A percentile compares a stretch with the other conserved stretches of the same genome.
Conservation (phyloP, 495 filamentous ascomycete species). For the Podospora bellae-mahoneyi region DNA sequence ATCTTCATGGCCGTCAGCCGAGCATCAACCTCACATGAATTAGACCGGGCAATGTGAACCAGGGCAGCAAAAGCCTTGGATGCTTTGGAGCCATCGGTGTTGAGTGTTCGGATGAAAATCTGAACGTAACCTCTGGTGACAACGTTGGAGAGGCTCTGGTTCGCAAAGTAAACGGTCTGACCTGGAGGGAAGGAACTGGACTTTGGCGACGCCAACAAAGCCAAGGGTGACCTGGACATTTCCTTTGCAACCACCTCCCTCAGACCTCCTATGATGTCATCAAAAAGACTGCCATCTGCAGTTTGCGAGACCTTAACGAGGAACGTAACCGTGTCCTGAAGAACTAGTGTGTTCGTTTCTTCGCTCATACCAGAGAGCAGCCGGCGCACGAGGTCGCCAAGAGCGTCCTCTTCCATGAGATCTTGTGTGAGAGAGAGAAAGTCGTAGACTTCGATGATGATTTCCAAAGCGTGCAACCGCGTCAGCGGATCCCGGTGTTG, state of each 20-base stretch:
- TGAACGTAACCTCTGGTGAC: constrained; percentile 54
- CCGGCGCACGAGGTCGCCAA: constrained; percentile 42
- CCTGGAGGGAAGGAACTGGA: constrained; percentile 14
- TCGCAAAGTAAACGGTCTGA: constrained; percentile 25
- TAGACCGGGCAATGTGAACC: constrained; percentile 55
- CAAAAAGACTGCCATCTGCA: constrained; percentile 49
- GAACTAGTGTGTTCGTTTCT: constrained; percentile 51
- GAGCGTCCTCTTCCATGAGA: constrained; percentile 45
- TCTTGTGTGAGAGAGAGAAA: constrained; percentile 54
- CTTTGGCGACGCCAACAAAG: constrained; percentile 31
- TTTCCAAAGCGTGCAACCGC: constrained; percentile 64
- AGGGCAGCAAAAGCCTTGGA: constrained; percentile 52
- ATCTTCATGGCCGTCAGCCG: constrained; percentile 79
- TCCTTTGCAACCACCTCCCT: constrained; percentile 41
- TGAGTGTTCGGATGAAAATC: constrained; percentile 61
- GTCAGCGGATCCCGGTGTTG: constrained; percentile 60
- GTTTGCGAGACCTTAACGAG: constrained; percentile 48
- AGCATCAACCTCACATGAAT: constrained; percentile 58
- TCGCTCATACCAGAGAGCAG: constrained; percentile 50
- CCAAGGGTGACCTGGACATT: constrained; percentile 35
- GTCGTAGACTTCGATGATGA: constrained; percentile 64
- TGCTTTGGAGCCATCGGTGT: constrained; percentile 50
- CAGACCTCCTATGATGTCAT: constrained; percentile 50
- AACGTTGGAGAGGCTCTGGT: constrained; percentile 52
- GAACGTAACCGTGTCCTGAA: constrained; percentile 51